phyloP scores from a whole-genome alignment of 305 asterid genomes.

The Ajuga reptans region DNA sequence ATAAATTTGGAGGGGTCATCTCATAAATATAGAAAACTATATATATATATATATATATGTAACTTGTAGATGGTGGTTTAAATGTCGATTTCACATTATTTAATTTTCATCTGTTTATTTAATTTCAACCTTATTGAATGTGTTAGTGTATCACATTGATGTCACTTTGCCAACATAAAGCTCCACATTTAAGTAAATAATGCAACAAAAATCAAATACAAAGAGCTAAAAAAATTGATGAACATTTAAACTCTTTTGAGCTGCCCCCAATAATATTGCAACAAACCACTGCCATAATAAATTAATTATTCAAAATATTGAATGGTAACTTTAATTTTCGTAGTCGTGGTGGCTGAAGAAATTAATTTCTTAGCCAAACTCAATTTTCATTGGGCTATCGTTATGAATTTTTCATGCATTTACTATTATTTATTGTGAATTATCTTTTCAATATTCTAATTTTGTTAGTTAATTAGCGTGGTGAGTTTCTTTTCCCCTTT shows the following conservation, averaged over 20 bases:
- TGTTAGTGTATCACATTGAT: not conserved
- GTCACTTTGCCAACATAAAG: slow-evolving; percentile 3
- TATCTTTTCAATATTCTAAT: not conserved
- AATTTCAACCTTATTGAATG: not conserved
- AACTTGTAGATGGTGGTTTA: not conserved
- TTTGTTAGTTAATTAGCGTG: too few relatives aligned
- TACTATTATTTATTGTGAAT: not conserved
- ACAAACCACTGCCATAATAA: slow-evolving; percentile 27
- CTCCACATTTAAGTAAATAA: not conserved
- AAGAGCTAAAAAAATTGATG: slow-evolving; percentile 17
- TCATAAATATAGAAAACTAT: too few relatives aligned
- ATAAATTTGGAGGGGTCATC: too few relatives aligned
- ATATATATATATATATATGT: not conserved
- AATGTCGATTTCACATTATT: not conserved
- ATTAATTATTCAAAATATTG: slow-evolving; percentile 21
- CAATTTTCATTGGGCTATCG: not conserved
- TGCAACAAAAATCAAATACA: slow-evolving; percentile 13
- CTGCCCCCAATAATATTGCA: slow-evolving; percentile 26
- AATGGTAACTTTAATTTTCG: slow-evolving; percentile 13
- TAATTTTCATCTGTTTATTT: not conserved
- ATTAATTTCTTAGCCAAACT: slow-evolving; percentile 10
- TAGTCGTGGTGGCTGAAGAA: slow-evolving; percentile 15
- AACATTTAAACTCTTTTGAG: slow-evolving; percentile 20
- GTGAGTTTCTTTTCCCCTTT: too few relatives aligned
- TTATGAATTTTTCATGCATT: slow-evolving; percentile 4